Conservation (phyloP, 2,329 filamentous ascomycete genomes). For the Pseudogymnoascus sp. region DNA sequence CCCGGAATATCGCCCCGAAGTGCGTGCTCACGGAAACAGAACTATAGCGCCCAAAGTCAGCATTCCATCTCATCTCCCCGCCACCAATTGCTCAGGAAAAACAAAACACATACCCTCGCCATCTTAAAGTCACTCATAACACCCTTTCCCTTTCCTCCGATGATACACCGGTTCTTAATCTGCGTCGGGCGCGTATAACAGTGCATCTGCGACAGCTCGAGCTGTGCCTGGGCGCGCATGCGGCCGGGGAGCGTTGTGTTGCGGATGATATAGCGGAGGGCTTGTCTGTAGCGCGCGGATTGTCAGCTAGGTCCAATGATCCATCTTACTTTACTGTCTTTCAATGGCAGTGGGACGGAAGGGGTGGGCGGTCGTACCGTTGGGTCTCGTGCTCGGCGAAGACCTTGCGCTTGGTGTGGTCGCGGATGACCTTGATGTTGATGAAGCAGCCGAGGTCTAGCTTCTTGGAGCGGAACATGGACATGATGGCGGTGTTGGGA, state of each 20-base stretch:
- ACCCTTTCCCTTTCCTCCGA: constrained; percentile 83
- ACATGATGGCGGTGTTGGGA: constrained; percentile 44
- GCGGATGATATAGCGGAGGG: constrained; percentile 82
- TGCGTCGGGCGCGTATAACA: constrained; percentile 88
- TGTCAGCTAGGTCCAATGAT: constrained; percentile 4
- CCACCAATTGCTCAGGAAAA: not conserved
- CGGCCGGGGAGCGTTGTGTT: constrained; percentile 79
- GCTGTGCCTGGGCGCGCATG: constrained; percentile 81
- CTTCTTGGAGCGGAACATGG: constrained; percentile 82
- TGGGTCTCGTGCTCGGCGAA: constrained; percentile 82
- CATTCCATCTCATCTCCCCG: constrained; percentile 1
- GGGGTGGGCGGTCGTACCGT: constrained; percentile 40
- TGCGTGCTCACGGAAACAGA: constrained; percentile 85
- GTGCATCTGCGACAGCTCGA: constrained; percentile 92
- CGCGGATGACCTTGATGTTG: constrained; percentile 80
- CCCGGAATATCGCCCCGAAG: constrained; percentile 78
- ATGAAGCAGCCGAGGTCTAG: constrained; percentile 82
- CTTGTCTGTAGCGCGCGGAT: constrained; percentile 55
- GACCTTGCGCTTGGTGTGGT: constrained; percentile 93
- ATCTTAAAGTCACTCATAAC: constrained; percentile 90
- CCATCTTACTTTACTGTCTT: not conserved
- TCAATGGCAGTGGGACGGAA: not conserved
- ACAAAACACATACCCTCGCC: constrained; percentile 61
- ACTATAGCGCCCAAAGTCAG: constrained; percentile 46
- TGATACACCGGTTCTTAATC: constrained; percentile 86